Evolutionary conservation across 164 flowering plant species (phyloP), one percentile per base, ranked within the genome.

Genomic region (Platanus orientalis): DNA sequence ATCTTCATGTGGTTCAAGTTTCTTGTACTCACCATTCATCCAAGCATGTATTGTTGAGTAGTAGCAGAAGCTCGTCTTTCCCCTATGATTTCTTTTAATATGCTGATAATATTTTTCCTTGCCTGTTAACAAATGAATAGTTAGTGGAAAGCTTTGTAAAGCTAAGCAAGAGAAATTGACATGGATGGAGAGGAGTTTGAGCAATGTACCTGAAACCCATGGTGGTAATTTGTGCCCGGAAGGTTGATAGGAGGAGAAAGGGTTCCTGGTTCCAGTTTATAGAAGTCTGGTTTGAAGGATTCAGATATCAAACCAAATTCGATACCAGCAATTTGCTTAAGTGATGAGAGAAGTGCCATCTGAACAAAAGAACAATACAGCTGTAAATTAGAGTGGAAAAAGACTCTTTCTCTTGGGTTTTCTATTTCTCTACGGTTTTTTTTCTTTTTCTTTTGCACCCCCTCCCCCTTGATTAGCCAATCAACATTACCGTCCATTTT

Each of bases 271-370:
- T 92, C 97, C 28, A 95, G 79, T 73, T 90, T 88, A 54, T 79
- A 85, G 72, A 95, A 92, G 75, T 85, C 97, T n/a, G 85, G 79
- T 79, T 66, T 81, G 77, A 95, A 84, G 20, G 57, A 74, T 42
- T 80, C 59, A 27, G 79, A 64, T 25, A 83, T 51, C 19, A 82
- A 66, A 29, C 73, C 59, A 0, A 87, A 80, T 65, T 83, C 87
- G 6, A 57, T 49, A 17, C 91, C 88, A 0, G 83, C 85, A 52
- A 92, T 84, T 72, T 95, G 99, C 67, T 83, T 83, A 14, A 92
- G 72, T 0, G 98, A 80, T 7, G 96, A 90, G 4, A 87, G 70
- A 53, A 95, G 68, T 1, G 98, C 97, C 99, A 95, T 95, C 97
- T 95, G 78, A 34, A 71, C 17, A 27, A 32, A 61, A 62, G 44